A percentile compares a stretch with the other conserved stretches of the same genome.
Conservation (phyloP, 768 basidiomycete genomes). For the Lactarius hatsudake region DNA sequence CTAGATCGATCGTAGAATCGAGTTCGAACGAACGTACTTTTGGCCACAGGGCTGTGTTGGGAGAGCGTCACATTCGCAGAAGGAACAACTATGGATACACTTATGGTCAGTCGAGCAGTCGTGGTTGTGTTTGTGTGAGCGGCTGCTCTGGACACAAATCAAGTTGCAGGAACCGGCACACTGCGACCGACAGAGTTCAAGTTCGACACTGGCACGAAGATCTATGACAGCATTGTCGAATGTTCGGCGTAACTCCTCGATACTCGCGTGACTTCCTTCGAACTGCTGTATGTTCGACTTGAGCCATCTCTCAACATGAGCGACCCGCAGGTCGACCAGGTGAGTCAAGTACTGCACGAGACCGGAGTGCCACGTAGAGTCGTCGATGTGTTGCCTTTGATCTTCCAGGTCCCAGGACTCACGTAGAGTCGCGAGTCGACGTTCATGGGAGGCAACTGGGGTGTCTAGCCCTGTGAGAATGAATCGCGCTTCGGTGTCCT, state of each 20-base stretch:
- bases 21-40: conserved; percentile 36
- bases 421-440: conserved; percentile 28
- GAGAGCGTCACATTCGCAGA: conserved; percentile 35
- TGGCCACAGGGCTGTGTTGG: conserved; percentile 40
- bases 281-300: conserved; percentile 47
- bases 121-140: conserved; percentile 46
- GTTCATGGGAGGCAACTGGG: conserved; percentile 27
- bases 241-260: conserved; percentile 45
- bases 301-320: conserved; percentile 52
- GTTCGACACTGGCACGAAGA: conserved; percentile 42
- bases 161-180: conserved; percentile 49
- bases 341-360: conserved; percentile 40
- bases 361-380: conserved; percentile 42
- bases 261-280: conserved; percentile 40
- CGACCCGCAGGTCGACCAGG: conserved; percentile 43
- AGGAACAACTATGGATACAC: conserved; percentile 45
- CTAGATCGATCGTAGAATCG: accelerated
- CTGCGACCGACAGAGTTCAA: conserved; percentile 49
- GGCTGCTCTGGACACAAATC: conserved; percentile 40
- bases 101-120: conserved; percentile 49
- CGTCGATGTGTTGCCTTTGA: conserved; percentile 37
- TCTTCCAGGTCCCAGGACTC: conserved; percentile 35
- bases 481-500: conserved; percentile 39
- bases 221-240: conserved; percentile 45
- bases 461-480: conserved; percentile 30